Evolutionary conservation across 192 early-diverging fungal species (phyloP), one percentile per base, ranked within the genome.

Genomic region (Glomus cerebriforme): DNA sequence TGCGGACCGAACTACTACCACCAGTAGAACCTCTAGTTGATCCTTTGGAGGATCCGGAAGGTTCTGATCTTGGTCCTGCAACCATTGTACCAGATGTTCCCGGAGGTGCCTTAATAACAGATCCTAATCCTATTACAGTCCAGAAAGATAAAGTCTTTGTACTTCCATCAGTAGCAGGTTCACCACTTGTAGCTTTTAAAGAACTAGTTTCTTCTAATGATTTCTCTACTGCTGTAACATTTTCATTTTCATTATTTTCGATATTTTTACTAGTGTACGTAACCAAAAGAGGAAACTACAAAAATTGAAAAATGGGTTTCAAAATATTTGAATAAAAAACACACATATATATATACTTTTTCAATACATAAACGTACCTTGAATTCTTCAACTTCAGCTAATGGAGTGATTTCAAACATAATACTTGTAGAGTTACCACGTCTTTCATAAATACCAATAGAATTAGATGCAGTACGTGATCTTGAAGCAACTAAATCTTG

Each of bases 241-340:
- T 79, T 4, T 75, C 80, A 49, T 78, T 81, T 39, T 82, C 84
- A 19, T 81, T 78, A 26, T 74, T 80, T 49, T 84, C 85, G 34
- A 84, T 82, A 68, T 82, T 82, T 58, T 84, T 86, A 75, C 84
- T 87, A 8, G 84, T 84, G 66, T 86, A 89, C 7, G 83, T 88
- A 9, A 92, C 88, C 5, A 90, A 72, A 9, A 92, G 82, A 27
- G 91, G 90, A 62, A 92, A 90, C 91, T 92, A 81, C 29, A 78
- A 35, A n/a, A 54, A 31, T 73, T 39, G 54, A 58, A 68, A 35
- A 54, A 37, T 68, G 43, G 39, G 26, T 31, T 37, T n/a, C n/a
- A 49, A 49, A 32, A 31, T 7, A 35, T n/a, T 13, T 73, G 19
- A 12, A 5, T 34, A 59, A 24, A 37, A 39, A 31, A 32, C 43